Evolutionary conservation across 2,329 filamentous ascomycete species (phyloP), one percentile per base, ranked within the genome.

Genomic region (Scedosporium minutisporum): DNA sequence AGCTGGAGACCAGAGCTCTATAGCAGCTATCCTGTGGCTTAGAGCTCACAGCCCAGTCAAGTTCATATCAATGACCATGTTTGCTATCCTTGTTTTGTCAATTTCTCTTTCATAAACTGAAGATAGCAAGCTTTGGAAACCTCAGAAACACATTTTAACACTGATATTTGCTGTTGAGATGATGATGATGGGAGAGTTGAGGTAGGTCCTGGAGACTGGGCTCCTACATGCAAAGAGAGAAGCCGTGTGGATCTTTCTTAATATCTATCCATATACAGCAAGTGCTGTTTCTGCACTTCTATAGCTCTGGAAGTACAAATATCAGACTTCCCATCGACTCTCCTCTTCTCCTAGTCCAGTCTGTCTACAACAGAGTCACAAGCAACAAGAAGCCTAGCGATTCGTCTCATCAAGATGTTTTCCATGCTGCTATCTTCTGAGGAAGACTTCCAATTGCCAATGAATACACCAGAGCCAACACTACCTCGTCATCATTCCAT

Each of bases 251-350:
- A 48, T 21, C 16, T 21, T 21, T 18, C 6, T 12, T 10, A 23
- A 12, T 27, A n/a, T n/a, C 6, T 23, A 7, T 38, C 27, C 16
- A 33, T 29, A 3, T 58, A 18, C 21, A 33, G 12, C 27, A 58
- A 38, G 23, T 58, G 55, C 55, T 58, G 7, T 58, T 33, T 41
- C 55, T 58, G 16, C 27, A 33, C n/a, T 23, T 27, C 33, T 33
- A 33, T 41, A n/a, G 16, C 55, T 57, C 55, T 58, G 5, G n/a
- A 23, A 25, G 25, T 61, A 61, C 60, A 61, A 61, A 61, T 61
- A 61, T 57, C 16, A 53, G 23, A 14, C 16, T 6, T 53, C 44
- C n/a, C 59, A n/a, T 18, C 48, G 12, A 6, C 18, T 38, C 16
- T 33, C 3, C 48, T n/a, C 38, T 44, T n/a, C 10, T 25, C 25